Base-by-base conservation (phyloP, 192 early-diverging fungal genomes). In the Lobulomyces angularis region DNA sequence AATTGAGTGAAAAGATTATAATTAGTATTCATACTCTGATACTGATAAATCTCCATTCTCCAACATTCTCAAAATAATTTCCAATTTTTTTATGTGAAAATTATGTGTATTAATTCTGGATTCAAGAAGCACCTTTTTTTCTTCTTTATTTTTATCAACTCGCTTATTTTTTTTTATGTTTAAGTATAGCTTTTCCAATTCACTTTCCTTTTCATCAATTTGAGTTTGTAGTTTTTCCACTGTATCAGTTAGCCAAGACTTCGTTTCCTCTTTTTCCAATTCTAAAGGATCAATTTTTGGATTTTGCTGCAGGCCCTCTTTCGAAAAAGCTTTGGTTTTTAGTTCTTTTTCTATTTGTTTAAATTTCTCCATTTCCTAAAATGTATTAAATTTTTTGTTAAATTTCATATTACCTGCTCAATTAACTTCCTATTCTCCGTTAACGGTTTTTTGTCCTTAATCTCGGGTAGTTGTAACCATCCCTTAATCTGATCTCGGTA, bases 241-340 rank as follows among this genome's bases (percentile, higher is more conserved):
- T 21, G 63, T 73, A 9, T 75, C 78, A 16, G 85, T 70, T 20
- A 98, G 69, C 81, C 84, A 95, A 21, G 82, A 74, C 40, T 84
- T 71, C 11, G 83, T 55, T 16, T 96, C 90, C 25, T 75, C 64
- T 49, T 90, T 90, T 54, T 91, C 85, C 51, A 83, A 83, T 44
- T 92, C 92, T 55, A 85, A 80, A 3, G 94, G 94, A 65, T 98
- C 94, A 45, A 94, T 62, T 48, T 82, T 84, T 38, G 71, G 69
- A 35, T 75, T 62, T 50, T 76, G 76, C 43, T 70, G 53, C 34
- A 98, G 55, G 14, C 94, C 94, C 60, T 94, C 94, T 60, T 92
- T 86, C 21, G 92, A 96, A 55, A 80, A 98, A 3, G 94, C 92
- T 54, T 98, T 98, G 33, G 91, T 92, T 61, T 98, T 98, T 70